Evolutionary conservation across 495 filamentous ascomycete species (phyloP), one percentile per base, ranked within the genome.

Genomic region (Aspergillus avenaceus): DNA sequence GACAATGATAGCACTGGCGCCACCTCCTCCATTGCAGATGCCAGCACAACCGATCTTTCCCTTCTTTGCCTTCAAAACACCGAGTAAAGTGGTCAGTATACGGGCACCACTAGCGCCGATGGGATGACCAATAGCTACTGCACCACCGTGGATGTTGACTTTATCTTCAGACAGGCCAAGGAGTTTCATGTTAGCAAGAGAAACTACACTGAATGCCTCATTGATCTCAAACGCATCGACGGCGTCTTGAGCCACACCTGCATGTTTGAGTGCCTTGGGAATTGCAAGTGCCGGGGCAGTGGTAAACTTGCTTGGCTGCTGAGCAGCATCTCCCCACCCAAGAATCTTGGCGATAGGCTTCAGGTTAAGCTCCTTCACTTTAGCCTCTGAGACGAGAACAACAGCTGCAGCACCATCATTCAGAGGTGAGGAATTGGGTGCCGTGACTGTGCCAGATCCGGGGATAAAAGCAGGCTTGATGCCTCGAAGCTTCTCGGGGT

Each of bases 171-270:
- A 72, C 40, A 98, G 64, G 44, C 73, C 75, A 25, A 98, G 83
- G 31, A 97, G 62, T 78, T 97, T 96, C 73, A 95, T 80, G 72
- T 98, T 98, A 49, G 93, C 92, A 41, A 97, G 74, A 13, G 93
- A 91, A 38, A 98, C 93, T 21, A 98, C 93, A 36, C 86, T 91
- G 79, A 98, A 98, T 5, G 93, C 93, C 74, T 98, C 93, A 71
- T 98, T 98, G 77, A 98, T 96, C 78, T 98, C 93, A 61, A 92
- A 97, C 55, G 84, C 92, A 60, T 97, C 92, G 43, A 98, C 80
- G 31, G 84, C 73, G 37, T 85, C 77, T 56, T 84, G 79, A 27
- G 82, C 77, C 42, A 97, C 69, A 49, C 84, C 83, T 28, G 93
- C 93, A 69, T 98, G 91, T 77, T 87, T 87, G 54, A 97, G 81